phyloP scores from a whole-genome alignment of 352 stramenopile species.

The Pythium oligandrum region DNA sequence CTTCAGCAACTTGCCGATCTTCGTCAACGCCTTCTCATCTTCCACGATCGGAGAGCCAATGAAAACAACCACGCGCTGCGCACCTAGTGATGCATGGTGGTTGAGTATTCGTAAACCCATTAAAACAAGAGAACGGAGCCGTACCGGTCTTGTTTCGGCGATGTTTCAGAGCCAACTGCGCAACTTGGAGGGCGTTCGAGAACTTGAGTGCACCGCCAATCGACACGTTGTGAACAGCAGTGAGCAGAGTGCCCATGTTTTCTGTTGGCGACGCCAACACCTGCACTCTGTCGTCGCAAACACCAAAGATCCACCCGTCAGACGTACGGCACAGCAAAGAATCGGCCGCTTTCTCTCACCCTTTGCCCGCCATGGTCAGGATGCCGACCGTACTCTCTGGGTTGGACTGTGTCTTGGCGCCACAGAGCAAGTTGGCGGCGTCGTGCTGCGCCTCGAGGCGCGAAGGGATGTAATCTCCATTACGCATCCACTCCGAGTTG shows the following conservation, averaged over 20 bases:
- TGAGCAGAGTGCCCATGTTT: conserved; percentile 97
- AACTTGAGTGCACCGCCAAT: conserved; percentile 91
- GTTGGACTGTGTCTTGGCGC: conserved; percentile 96
- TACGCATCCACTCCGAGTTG: conserved; percentile 98
- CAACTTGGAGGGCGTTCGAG: conserved; percentile 95
- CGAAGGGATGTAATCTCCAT: conserved; percentile 98
- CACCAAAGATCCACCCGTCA: conserved; percentile 2
- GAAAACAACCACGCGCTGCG: conserved; percentile 94
- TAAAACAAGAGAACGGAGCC: conserved; percentile 1
- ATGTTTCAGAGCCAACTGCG: conserved; percentile 97
- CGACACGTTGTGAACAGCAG: conserved; percentile 89
- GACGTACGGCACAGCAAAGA: neutral
- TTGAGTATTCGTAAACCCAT: too few relatives aligned
- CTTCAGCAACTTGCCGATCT: conserved; percentile 97
- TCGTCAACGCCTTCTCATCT: conserved; percentile 89
- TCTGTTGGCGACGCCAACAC: conserved; percentile 96
- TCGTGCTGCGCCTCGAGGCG: conserved; percentile 98
- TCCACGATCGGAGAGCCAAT: conserved; percentile 93
- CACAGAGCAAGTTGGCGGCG: conserved; percentile 96
- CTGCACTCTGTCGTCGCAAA: conserved; percentile 62
- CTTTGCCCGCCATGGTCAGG: conserved; percentile 92
- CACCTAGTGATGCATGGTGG: conserved; percentile 22
- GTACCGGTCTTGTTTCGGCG: conserved; percentile 97
- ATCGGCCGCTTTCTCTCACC: conserved; percentile 20
- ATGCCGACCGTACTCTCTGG: conserved; percentile 98